Evolutionary conservation across 768 basidiomycete genomes (phyloP).

Genomic region (Phlegmacium glaucopus): DNA sequence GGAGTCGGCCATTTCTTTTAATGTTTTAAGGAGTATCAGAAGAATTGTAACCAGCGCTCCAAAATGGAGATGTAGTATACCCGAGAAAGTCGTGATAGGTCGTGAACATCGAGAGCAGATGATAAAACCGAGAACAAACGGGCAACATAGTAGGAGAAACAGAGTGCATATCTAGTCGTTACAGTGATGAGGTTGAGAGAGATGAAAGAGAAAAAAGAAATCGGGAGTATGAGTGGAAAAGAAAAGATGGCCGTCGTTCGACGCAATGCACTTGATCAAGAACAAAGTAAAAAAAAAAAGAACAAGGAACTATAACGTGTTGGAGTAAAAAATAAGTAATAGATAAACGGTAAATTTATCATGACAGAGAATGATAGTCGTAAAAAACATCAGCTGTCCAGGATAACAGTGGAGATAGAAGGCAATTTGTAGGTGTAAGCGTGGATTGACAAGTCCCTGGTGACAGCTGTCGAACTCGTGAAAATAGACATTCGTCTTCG

Average conservation of each 20-base stretch:
- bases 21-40: neutral
- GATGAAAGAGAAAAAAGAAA: conserved; percentile 8
- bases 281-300: conserved; percentile 15
- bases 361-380: conserved; percentile 18
- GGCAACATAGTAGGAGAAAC: conserved; percentile 28
- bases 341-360: conserved; percentile 26
- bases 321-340: conserved; percentile 13
- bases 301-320: conserved; percentile 10
- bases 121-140: conserved; percentile 26
- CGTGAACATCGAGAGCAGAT: conserved; percentile 26
- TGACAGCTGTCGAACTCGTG: conserved; percentile 18
- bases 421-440: conserved; percentile 2
- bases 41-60: neutral
- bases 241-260: neutral
- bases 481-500: conserved; percentile 8
- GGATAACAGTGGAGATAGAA: conserved; percentile 14
- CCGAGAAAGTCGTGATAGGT: conserved; percentile 13
- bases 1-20: neutral
- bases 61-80: conserved; percentile 6
- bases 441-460: conserved; percentile 2
- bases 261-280: conserved; percentile 8
- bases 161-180: conserved; percentile 72
- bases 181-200: conserved; percentile 31
- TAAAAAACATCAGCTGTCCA: conserved; percentile 23
- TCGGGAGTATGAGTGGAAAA: conserved; percentile 10